A percentile compares a stretch with the other conserved stretches of the same genome.
Conservation (phyloP, 179 eudicot genomes). For the Actinidia arguta region DNA sequence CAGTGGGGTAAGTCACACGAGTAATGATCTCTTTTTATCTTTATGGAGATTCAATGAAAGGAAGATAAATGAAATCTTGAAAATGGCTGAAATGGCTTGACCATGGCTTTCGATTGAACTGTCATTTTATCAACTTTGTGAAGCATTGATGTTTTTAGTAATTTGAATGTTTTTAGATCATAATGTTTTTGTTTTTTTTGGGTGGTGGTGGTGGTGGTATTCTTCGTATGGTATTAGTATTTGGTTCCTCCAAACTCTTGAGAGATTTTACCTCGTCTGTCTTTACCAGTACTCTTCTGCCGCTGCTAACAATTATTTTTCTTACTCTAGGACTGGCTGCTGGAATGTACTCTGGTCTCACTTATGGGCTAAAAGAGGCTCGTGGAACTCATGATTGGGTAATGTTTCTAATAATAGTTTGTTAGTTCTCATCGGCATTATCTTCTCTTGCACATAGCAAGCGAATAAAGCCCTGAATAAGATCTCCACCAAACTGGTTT, state of each 20-base stretch:
- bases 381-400: constrained; percentile 89
- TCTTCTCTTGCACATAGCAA: too few species aligned
- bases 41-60: too few species aligned
- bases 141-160: too few species aligned
- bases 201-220: too few species aligned
- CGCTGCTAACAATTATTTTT: constrained; percentile 5
- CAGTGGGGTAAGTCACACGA: constrained; percentile 78
- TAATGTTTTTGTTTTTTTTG: background rate
- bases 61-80: background rate
- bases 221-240: too few species aligned
- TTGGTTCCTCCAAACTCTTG: too few species aligned
- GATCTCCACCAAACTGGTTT: background rate
- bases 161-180: background rate
- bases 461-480: too few species aligned
- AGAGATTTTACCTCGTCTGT: too few species aligned
- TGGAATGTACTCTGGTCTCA: constrained; percentile 82
- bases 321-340: constrained; percentile 73
- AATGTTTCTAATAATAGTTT: constrained; percentile 11
- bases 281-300: too few species aligned
- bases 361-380: constrained; percentile 81
- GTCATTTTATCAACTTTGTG: background rate
- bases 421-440: too few species aligned
- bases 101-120: background rate
- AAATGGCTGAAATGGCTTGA: background rate
- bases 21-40: too few species aligned